These are phyloP conservation scores for Cladosporium oxysporum DNA, from an alignment of 2,329 filamentous ascomycete species.

Conservation along the genomic window DNA sequence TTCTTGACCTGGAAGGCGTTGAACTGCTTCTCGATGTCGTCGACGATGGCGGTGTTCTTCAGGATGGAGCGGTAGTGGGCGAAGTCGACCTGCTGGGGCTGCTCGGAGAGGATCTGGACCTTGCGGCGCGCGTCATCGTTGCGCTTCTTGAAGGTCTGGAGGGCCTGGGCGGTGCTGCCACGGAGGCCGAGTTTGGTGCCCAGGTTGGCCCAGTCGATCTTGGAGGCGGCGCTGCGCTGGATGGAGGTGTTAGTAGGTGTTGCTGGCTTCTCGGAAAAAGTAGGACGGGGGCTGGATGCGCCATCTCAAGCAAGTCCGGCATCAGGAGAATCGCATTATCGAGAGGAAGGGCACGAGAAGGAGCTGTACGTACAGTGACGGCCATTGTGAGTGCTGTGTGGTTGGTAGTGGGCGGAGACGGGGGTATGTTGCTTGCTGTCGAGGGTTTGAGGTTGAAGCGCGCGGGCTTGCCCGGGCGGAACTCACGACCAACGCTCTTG, in stretches of 20 bases:
- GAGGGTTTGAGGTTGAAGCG: constrained; percentile 17
- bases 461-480: constrained; percentile 8
- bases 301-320: not conserved
- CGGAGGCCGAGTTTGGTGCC: constrained; percentile 92
- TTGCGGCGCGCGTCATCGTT: constrained; percentile 98
- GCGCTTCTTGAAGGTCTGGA: constrained; percentile 98
- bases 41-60: constrained; percentile 93
- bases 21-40: constrained; percentile 98
- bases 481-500: not conserved
- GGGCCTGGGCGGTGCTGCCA: constrained; percentile 87
- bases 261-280: constrained; percentile 16
- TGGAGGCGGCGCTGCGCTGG: constrained; percentile 95
- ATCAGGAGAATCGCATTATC: constrained; percentile 9
- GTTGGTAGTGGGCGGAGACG: constrained; percentile 18
- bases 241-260: constrained; percentile 18
- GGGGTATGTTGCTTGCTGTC: constrained; percentile 12
- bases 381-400: constrained; percentile 20
- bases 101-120: constrained; percentile 79
- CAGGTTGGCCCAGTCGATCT: constrained; percentile 98
- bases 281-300: constrained; percentile 10
- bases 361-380: constrained; percentile 17
- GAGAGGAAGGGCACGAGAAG: not conserved
- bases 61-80: constrained; percentile 84
- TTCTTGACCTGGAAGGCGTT: constrained; percentile 84
- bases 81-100: constrained; percentile 88